These are phyloP conservation scores for Exophiala sideris DNA, from an alignment of 2,329 filamentous ascomycete genomes.

Conservation along the genomic window DNA sequence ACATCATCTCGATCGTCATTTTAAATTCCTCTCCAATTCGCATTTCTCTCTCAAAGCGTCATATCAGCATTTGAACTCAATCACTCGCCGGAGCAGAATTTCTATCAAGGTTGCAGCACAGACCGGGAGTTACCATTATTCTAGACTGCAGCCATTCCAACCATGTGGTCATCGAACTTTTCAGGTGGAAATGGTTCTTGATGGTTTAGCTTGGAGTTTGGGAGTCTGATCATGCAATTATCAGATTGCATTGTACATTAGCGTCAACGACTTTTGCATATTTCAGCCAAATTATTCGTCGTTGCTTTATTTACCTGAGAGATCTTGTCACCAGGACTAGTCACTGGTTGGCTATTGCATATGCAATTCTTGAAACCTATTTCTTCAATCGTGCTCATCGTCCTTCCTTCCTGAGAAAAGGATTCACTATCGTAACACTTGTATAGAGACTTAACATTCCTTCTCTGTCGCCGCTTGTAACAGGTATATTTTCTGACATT, in stretches of 20 bases:
- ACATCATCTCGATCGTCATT: conserved; percentile 25
- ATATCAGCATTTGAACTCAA: background rate
- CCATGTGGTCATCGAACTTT: background rate
- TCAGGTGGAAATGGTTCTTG: too few species aligned
- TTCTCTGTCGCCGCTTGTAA: too few species aligned
- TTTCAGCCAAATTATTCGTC: background rate
- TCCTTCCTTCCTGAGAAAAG: too few species aligned
- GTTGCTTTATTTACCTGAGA: background rate
- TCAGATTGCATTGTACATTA: background rate
- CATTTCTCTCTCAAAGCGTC: background rate
- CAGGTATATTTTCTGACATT: too few species aligned
- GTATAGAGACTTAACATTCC: too few species aligned
- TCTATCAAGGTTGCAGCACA: background rate
- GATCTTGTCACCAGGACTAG: background rate
- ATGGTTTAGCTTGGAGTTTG: background rate
- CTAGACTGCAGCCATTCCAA: background rate
- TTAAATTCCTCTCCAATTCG: conserved; percentile 1
- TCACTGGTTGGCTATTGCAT: background rate
- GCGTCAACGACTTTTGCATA: background rate
- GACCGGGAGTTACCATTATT: background rate
- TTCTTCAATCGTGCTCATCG: too few species aligned
- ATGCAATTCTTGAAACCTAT: too few species aligned
- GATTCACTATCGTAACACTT: too few species aligned
- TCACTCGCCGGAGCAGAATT: background rate
- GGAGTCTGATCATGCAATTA: background rate